A percentile compares a stretch with the other conserved stretches of the same genome.
These are phyloP conservation scores for Apodospora peruviana DNA, from an alignment of 495 filamentous ascomycete genomes.

Conservation along the genomic window DNA sequence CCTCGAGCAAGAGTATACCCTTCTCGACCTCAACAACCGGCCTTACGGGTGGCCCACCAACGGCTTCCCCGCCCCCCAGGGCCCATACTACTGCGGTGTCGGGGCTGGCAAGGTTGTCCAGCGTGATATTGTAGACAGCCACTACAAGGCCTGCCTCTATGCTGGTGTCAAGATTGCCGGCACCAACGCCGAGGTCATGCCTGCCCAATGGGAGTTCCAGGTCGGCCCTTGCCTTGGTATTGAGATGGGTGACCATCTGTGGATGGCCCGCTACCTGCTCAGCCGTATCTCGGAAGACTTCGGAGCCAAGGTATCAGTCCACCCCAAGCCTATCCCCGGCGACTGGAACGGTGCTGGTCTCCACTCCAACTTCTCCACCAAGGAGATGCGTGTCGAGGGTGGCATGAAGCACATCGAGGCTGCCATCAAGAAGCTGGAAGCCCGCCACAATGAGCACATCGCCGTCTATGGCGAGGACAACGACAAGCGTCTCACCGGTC, in stretches of 20 bases:
- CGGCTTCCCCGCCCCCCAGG: slow-evolving; percentile 90
- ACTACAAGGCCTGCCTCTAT: slow-evolving; percentile 96
- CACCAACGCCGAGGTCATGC: slow-evolving; percentile 93
- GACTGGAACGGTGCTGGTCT: slow-evolving; percentile 99
- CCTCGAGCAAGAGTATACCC: slow-evolving; percentile 80
- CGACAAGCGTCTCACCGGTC: slow-evolving; percentile 81
- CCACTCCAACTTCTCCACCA: slow-evolving; percentile 87
- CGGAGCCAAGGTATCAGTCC: slow-evolving; percentile 90
- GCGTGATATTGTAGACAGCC: slow-evolving; percentile 96
- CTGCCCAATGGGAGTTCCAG: slow-evolving; percentile 99
- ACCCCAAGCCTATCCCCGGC: slow-evolving; percentile 96
- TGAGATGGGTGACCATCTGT: slow-evolving; percentile 93
- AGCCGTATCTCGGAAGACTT: slow-evolving; percentile 96
- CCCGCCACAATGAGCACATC: slow-evolving; percentile 92
- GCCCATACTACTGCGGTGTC: slow-evolving; percentile 98
- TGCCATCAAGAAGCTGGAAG: slow-evolving; percentile 59
- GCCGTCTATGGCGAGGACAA: slow-evolving; percentile 97
- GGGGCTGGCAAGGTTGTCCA: slow-evolving; percentile 96
- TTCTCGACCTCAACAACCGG: slow-evolving; percentile 74
- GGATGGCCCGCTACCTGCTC: slow-evolving; percentile 94
- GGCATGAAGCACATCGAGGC: slow-evolving; percentile 92
- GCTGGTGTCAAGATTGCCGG: slow-evolving; percentile 91
- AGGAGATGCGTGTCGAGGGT: slow-evolving; percentile 80
- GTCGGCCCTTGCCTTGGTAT: slow-evolving; percentile 93
- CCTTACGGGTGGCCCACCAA: slow-evolving; percentile 81